Base-by-base conservation (phyloP, 768 basidiomycete genomes). In the Lactifluus rugatus region DNA sequence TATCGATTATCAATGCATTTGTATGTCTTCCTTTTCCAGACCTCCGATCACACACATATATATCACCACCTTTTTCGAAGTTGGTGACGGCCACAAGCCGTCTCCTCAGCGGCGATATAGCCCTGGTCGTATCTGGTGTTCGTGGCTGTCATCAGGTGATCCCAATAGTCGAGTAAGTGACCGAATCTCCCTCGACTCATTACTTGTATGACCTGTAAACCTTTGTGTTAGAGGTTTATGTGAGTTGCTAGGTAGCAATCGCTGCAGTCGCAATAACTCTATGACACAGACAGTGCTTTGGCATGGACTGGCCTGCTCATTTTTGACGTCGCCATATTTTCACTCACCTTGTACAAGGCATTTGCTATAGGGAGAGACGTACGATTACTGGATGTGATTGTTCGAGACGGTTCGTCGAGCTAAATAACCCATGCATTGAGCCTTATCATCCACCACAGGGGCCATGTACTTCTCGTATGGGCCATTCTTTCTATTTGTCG, bases 401-500 rank as follows among this genome's bases (percentile, higher is more conserved):
- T 59, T 21, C 52, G 58, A 37, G 58, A 59, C 17, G 53, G 58
- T 55, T 17, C 13, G 58, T 49, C 34, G 2, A 34, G 23, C 13
- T 19, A 2, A 21, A 19, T n/a, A n/a, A 6, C 3, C 14, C 19
- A 10, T 7, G 13, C 48, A 46, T 13, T 21, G 14, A 25, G n/a
- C 5, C 19, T 51, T 5, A 60, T n/a, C 11, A n/a, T 26, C 19
- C 48, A 19, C 23, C 8, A 1, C 26, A 60, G 58, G 58, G 13
- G 31, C 58, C 36, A 46, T 60, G 36, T 60, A 60, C 36, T 60
- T 37, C 48, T 60, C 54, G 58, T 60, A 50, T n/a, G 54, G 5
- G 19, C 5, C n/a, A n/a, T 46, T 45, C 41, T 14, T 9, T 25
- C 21, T 23, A 7, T 47, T 52, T 14, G 11, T 36, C 23, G 21